These are phyloP conservation scores for Wickerhamiella alocasiicola DNA, from an alignment of 805 yeast species.

Conservation along the genomic window DNA sequence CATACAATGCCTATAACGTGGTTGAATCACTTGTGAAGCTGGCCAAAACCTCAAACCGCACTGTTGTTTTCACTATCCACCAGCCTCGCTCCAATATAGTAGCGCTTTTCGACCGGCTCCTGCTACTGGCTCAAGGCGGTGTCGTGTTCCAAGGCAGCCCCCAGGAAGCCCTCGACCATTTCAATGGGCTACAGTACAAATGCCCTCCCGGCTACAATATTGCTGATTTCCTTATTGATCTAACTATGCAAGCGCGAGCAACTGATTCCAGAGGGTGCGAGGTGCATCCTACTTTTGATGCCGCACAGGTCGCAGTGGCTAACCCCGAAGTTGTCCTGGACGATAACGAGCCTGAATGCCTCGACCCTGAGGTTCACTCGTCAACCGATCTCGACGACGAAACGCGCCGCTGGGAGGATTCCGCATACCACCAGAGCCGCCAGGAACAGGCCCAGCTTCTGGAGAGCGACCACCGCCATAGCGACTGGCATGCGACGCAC, in stretches of 20 bases:
- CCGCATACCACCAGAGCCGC: conserved; percentile 17
- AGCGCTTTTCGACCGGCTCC: conserved; percentile 70
- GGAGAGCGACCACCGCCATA: neutral
- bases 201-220: conserved; percentile 88
- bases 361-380: conserved; percentile 16
- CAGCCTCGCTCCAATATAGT: conserved; percentile 96
- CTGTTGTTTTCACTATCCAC: conserved; percentile 86
- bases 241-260: conserved; percentile 51
- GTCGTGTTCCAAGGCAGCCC: conserved; percentile 82
- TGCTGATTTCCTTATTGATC: conserved; percentile 86
- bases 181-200: conserved; percentile 57
- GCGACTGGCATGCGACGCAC: conserved; percentile 17
- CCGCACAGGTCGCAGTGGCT: neutral
- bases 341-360: conserved; percentile 15
- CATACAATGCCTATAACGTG: conserved; percentile 86
- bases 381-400: conserved; percentile 18
- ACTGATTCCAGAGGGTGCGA: conserved; percentile 4
- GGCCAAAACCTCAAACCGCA: conserved; percentile 70
- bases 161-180: conserved; percentile 60
- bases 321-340: neutral
- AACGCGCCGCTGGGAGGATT: conserved; percentile 20
- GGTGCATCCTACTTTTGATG: neutral
- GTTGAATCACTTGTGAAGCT: conserved; percentile 71
- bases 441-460: conserved; percentile 13
- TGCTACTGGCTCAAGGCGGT: conserved; percentile 73